These are phyloP conservation scores for Hymenoscyphus fraxineus DNA, from an alignment of 2,329 filamentous ascomycete species.

Conservation along the genomic window DNA sequence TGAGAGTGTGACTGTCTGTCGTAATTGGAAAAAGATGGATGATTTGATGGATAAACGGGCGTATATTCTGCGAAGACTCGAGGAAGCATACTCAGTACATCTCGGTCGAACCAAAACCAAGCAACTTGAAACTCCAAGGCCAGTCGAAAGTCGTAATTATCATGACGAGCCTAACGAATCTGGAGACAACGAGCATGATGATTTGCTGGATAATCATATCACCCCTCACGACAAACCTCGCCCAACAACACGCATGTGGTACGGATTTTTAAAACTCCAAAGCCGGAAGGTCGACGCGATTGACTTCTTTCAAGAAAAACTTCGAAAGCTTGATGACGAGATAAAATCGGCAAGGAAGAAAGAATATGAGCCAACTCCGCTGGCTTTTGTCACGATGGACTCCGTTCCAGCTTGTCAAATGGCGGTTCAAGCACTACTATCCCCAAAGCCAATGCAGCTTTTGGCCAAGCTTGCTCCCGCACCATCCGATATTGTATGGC, in stretches of 20 bases:
- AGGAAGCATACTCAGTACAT: conserved; percentile 78
- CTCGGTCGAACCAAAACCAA: conserved; percentile 53
- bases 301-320: conserved; percentile 86
- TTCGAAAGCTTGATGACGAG: conserved; percentile 72
- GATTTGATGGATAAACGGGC: conserved; percentile 65
- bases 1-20: conserved; percentile 80
- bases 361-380: conserved; percentile 71
- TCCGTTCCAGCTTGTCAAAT: conserved; percentile 90
- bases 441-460: conserved; percentile 81
- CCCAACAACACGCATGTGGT: conserved; percentile 72
- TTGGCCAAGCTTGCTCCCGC: conserved; percentile 83
- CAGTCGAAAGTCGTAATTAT: conserved; percentile 31
- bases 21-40: conserved; percentile 82
- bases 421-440: conserved; percentile 91
- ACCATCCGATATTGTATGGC: conserved; percentile 91
- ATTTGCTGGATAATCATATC: conserved; percentile 50
- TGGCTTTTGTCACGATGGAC: conserved; percentile 97
- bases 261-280: conserved; percentile 69
- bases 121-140: conserved; percentile 39
- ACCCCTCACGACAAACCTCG: conserved; percentile 44
- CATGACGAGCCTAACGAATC: conserved; percentile 39
- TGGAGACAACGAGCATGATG: conserved; percentile 53
- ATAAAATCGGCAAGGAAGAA: conserved; percentile 68
- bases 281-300: conserved; percentile 81
- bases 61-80: conserved; percentile 65